phyloP scores from a whole-genome alignment of 345 rosid species.

The Aurinia saxatilis region DNA sequence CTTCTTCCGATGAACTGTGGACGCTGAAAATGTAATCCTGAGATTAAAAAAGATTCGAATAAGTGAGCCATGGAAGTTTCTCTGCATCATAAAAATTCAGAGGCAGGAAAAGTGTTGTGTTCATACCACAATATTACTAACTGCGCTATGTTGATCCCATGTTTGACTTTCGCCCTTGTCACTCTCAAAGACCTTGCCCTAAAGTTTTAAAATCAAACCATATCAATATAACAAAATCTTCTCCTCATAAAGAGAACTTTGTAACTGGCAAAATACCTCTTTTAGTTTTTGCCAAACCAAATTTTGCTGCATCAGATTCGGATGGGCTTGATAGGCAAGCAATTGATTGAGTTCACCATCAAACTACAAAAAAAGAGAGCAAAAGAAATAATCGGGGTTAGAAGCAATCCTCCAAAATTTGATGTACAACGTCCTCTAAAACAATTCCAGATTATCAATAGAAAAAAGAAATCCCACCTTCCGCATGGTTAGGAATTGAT shows the following conservation, averaged over 20 bases:
- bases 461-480: conserved; percentile 39
- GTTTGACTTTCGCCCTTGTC: conserved; percentile 40
- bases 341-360: conserved; percentile 65
- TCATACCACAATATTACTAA: conserved; percentile 59
- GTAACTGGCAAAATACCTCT: conserved; percentile 41
- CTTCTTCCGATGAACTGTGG: conserved; percentile 41
- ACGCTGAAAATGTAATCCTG: conserved; percentile 64
- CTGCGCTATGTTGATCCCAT: conserved; percentile 64
- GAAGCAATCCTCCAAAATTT: neutral
- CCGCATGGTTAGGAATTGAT: conserved; percentile 93
- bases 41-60: conserved; percentile 4
- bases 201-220: conserved; percentile 11
- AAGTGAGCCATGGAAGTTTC: neutral
- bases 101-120: conserved; percentile 15
- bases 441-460: neutral
- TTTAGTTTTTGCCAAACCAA: conserved; percentile 87
- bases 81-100: neutral
- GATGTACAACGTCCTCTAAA: no score
- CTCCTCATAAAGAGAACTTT: neutral
- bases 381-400: neutral
- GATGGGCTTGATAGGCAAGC: conserved; percentile 85
- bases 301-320: conserved; percentile 44
- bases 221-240: neutral
- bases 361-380: conserved; percentile 39
- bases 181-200: conserved; percentile 72